Evolutionary conservation across 2,329 filamentous ascomycete genomes (phyloP).

Genomic region (Verruconis gallopava): DNA sequence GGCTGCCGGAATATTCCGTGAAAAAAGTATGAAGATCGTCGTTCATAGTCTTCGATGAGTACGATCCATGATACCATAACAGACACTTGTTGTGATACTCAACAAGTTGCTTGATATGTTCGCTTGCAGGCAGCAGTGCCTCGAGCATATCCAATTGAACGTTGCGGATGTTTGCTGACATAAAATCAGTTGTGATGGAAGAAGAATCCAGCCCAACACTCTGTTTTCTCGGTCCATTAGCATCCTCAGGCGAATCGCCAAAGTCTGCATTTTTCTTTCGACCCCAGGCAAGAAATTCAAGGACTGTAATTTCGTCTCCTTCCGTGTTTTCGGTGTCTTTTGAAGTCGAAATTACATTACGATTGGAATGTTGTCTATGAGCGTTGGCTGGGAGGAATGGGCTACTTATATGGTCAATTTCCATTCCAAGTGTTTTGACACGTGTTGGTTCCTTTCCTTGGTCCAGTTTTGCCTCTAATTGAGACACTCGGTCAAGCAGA

Average conservation of each 20-base stretch:
- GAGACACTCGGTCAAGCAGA: not conserved
- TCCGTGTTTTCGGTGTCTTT: constrained; percentile 9
- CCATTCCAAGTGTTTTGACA: too few relatives aligned
- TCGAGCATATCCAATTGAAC: constrained; percentile 22
- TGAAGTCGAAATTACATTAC: too few relatives aligned
- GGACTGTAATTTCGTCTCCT: constrained; percentile 32
- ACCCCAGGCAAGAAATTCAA: constrained; percentile 38
- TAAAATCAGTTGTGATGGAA: not conserved
- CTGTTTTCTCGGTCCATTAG: not conserved
- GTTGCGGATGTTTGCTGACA: not conserved
- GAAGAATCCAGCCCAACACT: not conserved
- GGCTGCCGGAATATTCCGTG: constrained; percentile 20
- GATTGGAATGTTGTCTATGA: too few relatives aligned
- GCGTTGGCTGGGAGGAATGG: too few relatives aligned
- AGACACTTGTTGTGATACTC: constrained; percentile 28
- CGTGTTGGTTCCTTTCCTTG: not conserved
- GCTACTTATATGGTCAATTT: too few relatives aligned
- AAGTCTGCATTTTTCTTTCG: constrained; percentile 27
- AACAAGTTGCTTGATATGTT: constrained; percentile 19
- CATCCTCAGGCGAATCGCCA: constrained; percentile 3
- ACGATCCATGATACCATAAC: constrained; percentile 28
- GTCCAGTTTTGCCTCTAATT: constrained; percentile 5
- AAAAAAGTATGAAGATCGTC: constrained; percentile 28
- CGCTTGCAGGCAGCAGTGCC: constrained; percentile 22
- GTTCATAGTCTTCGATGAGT: constrained; percentile 26